Conservation (phyloP, 2,329 filamentous ascomycete species). For the Orbilia javanica region DNA sequence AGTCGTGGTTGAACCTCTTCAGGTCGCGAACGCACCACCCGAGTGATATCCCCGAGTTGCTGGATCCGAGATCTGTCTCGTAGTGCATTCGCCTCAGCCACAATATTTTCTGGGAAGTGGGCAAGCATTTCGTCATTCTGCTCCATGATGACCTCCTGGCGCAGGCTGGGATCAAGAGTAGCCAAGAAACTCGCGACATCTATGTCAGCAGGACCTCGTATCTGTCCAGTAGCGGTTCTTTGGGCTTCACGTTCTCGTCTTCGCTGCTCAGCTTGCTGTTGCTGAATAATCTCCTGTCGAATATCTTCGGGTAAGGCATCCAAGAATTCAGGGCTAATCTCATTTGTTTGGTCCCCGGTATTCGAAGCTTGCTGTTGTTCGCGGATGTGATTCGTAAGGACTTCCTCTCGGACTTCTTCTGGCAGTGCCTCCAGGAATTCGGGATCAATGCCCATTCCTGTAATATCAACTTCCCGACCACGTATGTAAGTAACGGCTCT, state of each 20-base stretch:
- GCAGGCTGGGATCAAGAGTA: constrained; percentile 83
- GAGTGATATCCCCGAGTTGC: constrained; percentile 68
- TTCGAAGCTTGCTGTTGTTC: constrained; percentile 82
- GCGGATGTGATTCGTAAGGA: constrained; percentile 89
- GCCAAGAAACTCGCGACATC: constrained; percentile 92
- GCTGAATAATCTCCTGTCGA: constrained; percentile 87
- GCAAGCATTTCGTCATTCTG: constrained; percentile 90
- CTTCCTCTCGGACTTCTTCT: constrained; percentile 94
- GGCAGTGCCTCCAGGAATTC: constrained; percentile 98
- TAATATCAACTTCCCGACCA: constrained; percentile 91
- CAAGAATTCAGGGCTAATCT: constrained; percentile 92
- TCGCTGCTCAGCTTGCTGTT: constrained; percentile 89
- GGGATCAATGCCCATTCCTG: constrained; percentile 90
- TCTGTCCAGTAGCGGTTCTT: constrained; percentile 68
- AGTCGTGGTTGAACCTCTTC: constrained; percentile 67
- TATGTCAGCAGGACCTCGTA: constrained; percentile 80
- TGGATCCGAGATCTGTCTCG: constrained; percentile 71
- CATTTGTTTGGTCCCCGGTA: constrained; percentile 79
- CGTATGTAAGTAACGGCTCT: constrained; percentile 86
- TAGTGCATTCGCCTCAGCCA: constrained; percentile 84
- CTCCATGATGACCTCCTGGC: constrained; percentile 88
- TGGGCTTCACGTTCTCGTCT: constrained; percentile 86
- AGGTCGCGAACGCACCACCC: constrained; percentile 62
- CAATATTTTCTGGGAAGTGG: constrained; percentile 84
- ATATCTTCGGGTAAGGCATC: constrained; percentile 92